Evolutionary conservation across 176 grass and related monocot genomes (phyloP).

Genomic region (Themeda triandra): DNA sequence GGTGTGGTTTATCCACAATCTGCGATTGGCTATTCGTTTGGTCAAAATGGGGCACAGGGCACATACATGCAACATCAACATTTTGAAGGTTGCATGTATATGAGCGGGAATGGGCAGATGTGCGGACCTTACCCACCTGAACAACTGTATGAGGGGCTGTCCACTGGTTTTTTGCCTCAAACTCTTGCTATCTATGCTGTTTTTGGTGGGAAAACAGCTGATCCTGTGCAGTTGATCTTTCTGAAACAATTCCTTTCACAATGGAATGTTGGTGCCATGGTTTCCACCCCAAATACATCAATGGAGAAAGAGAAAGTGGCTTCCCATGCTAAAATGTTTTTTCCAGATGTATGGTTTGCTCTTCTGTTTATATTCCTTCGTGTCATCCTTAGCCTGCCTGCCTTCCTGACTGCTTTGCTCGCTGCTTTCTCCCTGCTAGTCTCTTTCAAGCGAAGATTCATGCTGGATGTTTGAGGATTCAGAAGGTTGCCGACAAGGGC

Average conservation of each 20-base stretch:
- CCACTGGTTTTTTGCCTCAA: slow-evolving; percentile 69
- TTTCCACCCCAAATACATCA: not conserved
- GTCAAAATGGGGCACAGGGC: slow-evolving; percentile 9
- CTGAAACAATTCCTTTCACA: slow-evolving; percentile 56
- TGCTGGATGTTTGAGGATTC: slow-evolving; percentile 98
- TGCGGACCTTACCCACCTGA: slow-evolving; percentile 79
- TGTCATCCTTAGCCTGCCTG: not conserved
- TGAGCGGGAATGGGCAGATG: slow-evolving; percentile 75
- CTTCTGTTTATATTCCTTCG: slow-evolving; percentile 1
- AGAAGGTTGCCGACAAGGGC: slow-evolving; percentile 64
- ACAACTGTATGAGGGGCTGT: slow-evolving; percentile 71
- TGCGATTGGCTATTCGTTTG: not conserved
- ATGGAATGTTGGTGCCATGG: slow-evolving; percentile 12
- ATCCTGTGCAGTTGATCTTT: slow-evolving; percentile 63
- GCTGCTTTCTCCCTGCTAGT: slow-evolving; percentile 33
- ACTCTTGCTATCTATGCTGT: slow-evolving; percentile 71
- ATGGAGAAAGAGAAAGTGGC: not conserved
- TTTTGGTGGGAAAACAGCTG: slow-evolving; percentile 48
- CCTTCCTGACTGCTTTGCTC: slow-evolving; percentile 18
- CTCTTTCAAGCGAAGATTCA: slow-evolving; percentile 59
- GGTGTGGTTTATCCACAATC: slow-evolving; percentile 20
- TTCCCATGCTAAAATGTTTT: slow-evolving; percentile 24
- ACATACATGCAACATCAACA: slow-evolving; percentile 23
- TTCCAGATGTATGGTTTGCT: slow-evolving; percentile 41
- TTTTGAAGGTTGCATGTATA: slow-evolving; percentile 73